phyloP scores from a whole-genome alignment of 1,284 basidiomycete genomes.

The Meira miltonrushii region DNA sequence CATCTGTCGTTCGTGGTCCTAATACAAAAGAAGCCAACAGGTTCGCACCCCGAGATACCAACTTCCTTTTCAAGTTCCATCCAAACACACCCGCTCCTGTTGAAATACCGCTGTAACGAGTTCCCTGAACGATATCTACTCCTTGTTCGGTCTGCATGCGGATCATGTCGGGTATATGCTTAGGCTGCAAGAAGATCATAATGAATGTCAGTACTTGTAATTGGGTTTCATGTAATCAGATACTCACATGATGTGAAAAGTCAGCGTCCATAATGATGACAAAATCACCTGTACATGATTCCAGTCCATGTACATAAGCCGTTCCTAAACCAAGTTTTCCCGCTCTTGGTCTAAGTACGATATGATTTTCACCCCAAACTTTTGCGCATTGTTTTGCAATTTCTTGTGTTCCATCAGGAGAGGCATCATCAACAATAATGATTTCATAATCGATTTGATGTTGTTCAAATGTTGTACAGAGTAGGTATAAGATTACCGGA shows the following conservation, averaged over 20 bases:
- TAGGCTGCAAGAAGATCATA: slow-evolving; percentile 19
- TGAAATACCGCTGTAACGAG: slow-evolving; percentile 33
- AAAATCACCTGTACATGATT: slow-evolving; percentile 83
- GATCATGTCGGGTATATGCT: slow-evolving; percentile 39
- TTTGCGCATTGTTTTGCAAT: slow-evolving; percentile 70
- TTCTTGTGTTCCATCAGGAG: slow-evolving; percentile 85
- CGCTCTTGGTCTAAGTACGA: slow-evolving; percentile 75
- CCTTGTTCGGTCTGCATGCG: slow-evolving; percentile 21
- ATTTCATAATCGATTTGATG: slow-evolving; percentile 66
- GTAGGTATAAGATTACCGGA: slow-evolving; percentile 63
- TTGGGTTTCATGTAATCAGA: slow-evolving; percentile 1
- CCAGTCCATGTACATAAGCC: slow-evolving; percentile 83
- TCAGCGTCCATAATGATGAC: slow-evolving; percentile 96
- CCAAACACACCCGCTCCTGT: slow-evolving; percentile 40
- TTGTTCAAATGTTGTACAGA: slow-evolving; percentile 25
- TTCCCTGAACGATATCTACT: slow-evolving; percentile 38
- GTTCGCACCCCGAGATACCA: slow-evolving; percentile 38
- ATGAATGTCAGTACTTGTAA: no score
- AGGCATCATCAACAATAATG: slow-evolving; percentile 83
- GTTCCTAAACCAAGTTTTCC: slow-evolving; percentile 86
- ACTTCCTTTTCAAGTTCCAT: slow-evolving; percentile 39
- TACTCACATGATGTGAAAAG: slow-evolving; percentile 81
- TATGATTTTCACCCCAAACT: slow-evolving; percentile 75
- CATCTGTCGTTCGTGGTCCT: slow-evolving; percentile 34
- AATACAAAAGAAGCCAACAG: slow-evolving; percentile 33